Conservation (phyloP, 176 grass and related monocot species). For the Saccharum officinarum region DNA sequence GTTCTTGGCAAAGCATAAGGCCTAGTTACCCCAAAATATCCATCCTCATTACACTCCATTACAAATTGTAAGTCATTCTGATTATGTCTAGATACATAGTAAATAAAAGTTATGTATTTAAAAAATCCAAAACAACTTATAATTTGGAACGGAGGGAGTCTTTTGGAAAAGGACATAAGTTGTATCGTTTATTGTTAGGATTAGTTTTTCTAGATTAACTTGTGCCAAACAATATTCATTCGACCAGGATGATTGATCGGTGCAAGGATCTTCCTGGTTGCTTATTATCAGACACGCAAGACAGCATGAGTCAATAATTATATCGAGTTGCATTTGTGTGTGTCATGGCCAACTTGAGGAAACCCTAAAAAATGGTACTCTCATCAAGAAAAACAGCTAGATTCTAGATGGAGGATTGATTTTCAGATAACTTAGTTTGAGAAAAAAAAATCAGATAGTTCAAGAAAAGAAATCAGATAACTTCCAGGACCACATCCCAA, state of each 20-base stretch:
- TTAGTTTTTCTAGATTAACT: neutral
- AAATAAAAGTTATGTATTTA: neutral
- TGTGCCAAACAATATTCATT: neutral
- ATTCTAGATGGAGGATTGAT: neutral
- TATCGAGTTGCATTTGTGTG: neutral
- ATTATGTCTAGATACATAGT: neutral
- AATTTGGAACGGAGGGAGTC: neutral
- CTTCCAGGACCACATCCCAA: constrained; percentile 29
- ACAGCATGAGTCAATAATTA: neutral
- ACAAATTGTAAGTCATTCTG: neutral
- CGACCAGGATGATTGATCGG: neutral
- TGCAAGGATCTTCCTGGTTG: neutral
- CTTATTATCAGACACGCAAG: neutral
- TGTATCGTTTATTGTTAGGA: neutral
- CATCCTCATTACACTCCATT: no score
- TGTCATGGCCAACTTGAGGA: neutral
- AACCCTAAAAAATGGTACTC: neutral
- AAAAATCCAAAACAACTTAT: no score
- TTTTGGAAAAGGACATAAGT: neutral
- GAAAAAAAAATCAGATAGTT: neutral
- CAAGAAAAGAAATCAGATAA: neutral
- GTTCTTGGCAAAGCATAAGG: no score
- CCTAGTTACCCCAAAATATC: no score
- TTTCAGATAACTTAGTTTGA: constrained; percentile 15
- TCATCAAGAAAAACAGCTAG: neutral